These are phyloP conservation scores for Hyaloscypha variabilis DNA, from an alignment of 495 filamentous ascomycete genomes.

Conservation along the genomic window DNA sequence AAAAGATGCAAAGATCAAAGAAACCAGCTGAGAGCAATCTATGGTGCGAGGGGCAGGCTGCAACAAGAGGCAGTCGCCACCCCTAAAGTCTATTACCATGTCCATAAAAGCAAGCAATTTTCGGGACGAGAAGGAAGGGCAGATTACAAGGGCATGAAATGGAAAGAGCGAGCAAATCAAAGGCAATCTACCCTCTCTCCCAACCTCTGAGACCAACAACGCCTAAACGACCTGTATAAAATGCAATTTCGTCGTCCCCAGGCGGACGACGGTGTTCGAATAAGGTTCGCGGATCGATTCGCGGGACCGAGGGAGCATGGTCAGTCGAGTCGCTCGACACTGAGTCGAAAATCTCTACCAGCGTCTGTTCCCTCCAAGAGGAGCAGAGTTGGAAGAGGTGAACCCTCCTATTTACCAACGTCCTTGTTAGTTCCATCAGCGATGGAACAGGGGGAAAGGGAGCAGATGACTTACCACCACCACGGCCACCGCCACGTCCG, in stretches of 20 bases:
- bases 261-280: slow-evolving; percentile 12
- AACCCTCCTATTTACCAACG: slow-evolving; percentile 42
- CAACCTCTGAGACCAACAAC: slow-evolving; percentile 25
- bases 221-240: slow-evolving; percentile 33
- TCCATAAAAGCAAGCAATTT: slow-evolving; percentile 26
- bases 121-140: slow-evolving; percentile 18
- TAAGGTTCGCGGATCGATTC: slow-evolving; percentile 16
- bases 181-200: slow-evolving; percentile 28
- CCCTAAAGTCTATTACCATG: slow-evolving; percentile 20
- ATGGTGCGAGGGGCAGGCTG: slow-evolving; percentile 9
- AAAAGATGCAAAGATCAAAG: neutral
- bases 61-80: slow-evolving; percentile 11
- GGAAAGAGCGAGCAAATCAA: slow-evolving; percentile 28
- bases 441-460: slow-evolving; percentile 29
- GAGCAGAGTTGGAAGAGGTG: slow-evolving; percentile 66
- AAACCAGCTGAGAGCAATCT: slow-evolving; percentile 19
- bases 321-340: slow-evolving; percentile 19
- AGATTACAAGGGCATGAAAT: slow-evolving; percentile 27
- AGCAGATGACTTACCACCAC: slow-evolving; percentile 40
- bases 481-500: slow-evolving; percentile 64
- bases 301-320: neutral
- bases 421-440: slow-evolving; percentile 37
- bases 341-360: slow-evolving; percentile 48
- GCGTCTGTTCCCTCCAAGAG: slow-evolving; percentile 62
- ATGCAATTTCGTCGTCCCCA: slow-evolving; percentile 18